Evolutionary conservation across 176 grass and related monocot species (phyloP), one percentile per base, ranked within the genome.

Genomic region (Puya raimondii): DNA sequence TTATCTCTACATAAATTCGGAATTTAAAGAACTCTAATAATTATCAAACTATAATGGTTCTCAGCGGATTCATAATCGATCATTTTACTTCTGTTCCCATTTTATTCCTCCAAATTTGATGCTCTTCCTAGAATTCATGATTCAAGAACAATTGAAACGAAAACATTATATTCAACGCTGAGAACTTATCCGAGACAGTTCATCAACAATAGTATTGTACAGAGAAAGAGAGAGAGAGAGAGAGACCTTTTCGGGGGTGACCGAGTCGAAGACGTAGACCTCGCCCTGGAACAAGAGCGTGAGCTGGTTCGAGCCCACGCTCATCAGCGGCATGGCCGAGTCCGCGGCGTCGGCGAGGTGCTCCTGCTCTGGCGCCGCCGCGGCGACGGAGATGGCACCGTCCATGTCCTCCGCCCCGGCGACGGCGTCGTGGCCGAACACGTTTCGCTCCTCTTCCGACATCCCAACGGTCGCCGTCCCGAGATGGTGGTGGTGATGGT

Each of bases 231-330:
- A 4, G 4, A 20, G 23, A 12, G 74, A 3, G 42, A 26, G 42
- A 20, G 14, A 23, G 9, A 96, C 87, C 91, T 88, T 96, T 1
- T 96, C 91, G 8, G 84, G 84, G 7, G 93, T 89, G 71, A 96
- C 84, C 18, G 86, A 92, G 65, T 96, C 93, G 86, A 97, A 97
- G 53, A 97, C 89, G 74, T 90, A 97, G 16, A 97, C 86, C 84
- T 97, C 88, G 67, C 93, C 93, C 77, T 97, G 89, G 84, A 97
- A 97, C 70, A 92, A 74, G 61, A 97, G 86, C 52, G 89, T 97
- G 27, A 97, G 65, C 84, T 97, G 93, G 82, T 90, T 92, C 20
- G 82, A 83, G 71, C 13, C 81, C 16, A 53, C 76, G 52, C 50
- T 53, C 33, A 73, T 71, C 23, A 85, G 72, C 9, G 83, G 83